Conservation (phyloP, 2,329 filamentous ascomycete genomes). For the Colletotrichum sp. region DNA sequence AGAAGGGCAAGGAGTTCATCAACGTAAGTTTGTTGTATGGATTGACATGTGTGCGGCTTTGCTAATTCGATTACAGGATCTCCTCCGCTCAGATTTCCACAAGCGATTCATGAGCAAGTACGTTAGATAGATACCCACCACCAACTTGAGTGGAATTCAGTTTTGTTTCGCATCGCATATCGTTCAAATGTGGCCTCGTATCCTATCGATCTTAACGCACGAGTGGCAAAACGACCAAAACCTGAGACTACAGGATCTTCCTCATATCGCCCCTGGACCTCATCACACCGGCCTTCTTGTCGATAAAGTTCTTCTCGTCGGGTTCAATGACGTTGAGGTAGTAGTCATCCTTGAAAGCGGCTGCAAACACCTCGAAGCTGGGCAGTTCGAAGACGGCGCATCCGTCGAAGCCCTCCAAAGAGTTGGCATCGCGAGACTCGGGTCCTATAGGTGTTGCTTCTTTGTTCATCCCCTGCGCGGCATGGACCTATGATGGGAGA, state of each 20-base stretch:
- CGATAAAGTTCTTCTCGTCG: slow-evolving; percentile 33
- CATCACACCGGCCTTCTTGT: slow-evolving; percentile 29
- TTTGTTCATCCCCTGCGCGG: slow-evolving; percentile 28
- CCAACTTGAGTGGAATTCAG: background rate
- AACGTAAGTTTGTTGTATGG: slow-evolving; percentile 66
- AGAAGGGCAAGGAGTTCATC: slow-evolving; percentile 92
- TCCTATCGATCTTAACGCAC: background rate
- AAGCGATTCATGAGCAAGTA: slow-evolving; percentile 90
- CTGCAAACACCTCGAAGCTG: slow-evolving; percentile 28
- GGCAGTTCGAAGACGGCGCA: slow-evolving; percentile 34
- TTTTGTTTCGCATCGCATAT: background rate
- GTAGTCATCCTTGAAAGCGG: slow-evolving; percentile 34
- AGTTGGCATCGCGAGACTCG: slow-evolving; percentile 12
- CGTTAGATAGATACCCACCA: slow-evolving; percentile 49
- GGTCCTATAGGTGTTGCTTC: slow-evolving; percentile 20
- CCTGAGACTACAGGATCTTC: slow-evolving; percentile 14
- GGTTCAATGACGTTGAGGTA: slow-evolving; percentile 32
- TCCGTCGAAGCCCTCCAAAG: slow-evolving; percentile 31
- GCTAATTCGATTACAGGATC: slow-evolving; percentile 60
- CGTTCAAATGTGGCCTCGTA: background rate
- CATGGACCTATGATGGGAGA: slow-evolving; percentile 26
- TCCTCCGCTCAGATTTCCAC: slow-evolving; percentile 95
- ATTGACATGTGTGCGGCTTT: background rate
- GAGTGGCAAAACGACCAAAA: background rate
- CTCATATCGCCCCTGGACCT: slow-evolving; percentile 25